Conservation (phyloP, 2,329 filamentous ascomycete genomes). For the Ceratocystis huliohia region DNA sequence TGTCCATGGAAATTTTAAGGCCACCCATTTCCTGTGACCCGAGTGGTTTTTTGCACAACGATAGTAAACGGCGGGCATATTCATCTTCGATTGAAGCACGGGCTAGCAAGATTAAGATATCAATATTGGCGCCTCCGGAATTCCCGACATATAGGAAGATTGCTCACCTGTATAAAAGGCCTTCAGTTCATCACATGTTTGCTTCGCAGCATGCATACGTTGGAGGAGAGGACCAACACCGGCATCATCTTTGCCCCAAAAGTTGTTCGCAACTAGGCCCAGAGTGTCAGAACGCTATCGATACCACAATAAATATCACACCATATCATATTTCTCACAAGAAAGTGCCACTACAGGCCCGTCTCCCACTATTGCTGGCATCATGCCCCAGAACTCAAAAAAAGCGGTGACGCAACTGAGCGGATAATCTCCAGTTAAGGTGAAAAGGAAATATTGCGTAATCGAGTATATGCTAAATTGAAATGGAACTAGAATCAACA, state of each 20-base stretch:
- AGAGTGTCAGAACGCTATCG: neutral
- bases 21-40: constrained; percentile 80
- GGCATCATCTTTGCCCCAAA: constrained; percentile 98
- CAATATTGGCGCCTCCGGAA: neutral
- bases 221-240: constrained; percentile 83
- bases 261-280: constrained; percentile 82
- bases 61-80: constrained; percentile 78
- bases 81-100: constrained; percentile 93
- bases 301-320: neutral
- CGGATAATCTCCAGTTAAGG: too few species aligned
- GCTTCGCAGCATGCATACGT: constrained; percentile 89
- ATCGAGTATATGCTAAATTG: too few species aligned
- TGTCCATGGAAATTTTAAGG: constrained; percentile 72
- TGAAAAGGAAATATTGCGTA: too few species aligned
- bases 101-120: constrained; percentile 26
- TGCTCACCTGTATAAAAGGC: constrained; percentile 64
- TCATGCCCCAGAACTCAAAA: constrained; percentile 26
- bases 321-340: constrained; percentile 36
- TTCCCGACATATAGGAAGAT: neutral
- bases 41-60: constrained; percentile 73
- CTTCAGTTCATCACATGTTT: constrained; percentile 85
- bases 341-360: constrained; percentile 54
- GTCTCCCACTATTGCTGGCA: constrained; percentile 50
- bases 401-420: neutral
- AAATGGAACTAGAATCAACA: too few species aligned